Evolutionary conservation across 1,284 basidiomycete species (phyloP).

Genomic region (Malassezia brasiliensis): DNA sequence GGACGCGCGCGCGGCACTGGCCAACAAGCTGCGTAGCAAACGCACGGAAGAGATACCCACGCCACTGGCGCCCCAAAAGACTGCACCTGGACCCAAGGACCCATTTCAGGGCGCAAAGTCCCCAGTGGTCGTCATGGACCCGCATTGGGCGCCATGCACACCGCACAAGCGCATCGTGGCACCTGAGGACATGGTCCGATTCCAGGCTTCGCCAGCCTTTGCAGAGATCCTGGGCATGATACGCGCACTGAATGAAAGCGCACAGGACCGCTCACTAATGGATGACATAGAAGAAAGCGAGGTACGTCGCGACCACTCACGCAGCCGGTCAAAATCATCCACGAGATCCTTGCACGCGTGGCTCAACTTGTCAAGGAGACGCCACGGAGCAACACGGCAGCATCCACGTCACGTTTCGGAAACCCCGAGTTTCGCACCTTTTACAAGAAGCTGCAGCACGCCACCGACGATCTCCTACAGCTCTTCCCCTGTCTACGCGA

Average conservation of each 20-base stretch:
- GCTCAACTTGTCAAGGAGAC: slow-evolving; percentile 54
- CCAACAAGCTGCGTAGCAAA: slow-evolving; percentile 7
- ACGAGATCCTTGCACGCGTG: slow-evolving; percentile 27
- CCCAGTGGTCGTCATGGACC: not conserved
- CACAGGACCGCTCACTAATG: slow-evolving; percentile 64
- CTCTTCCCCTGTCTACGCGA: slow-evolving; percentile 46
- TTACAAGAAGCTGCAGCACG: slow-evolving; percentile 69
- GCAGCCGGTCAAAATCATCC: slow-evolving; percentile 54
- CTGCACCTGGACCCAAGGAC: slow-evolving; percentile 1
- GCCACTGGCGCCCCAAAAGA: not conserved
- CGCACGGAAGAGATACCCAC: not conserved
- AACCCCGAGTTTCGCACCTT: slow-evolving; percentile 92
- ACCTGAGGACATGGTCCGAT: slow-evolving; percentile 68
- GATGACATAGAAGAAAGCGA: slow-evolving; percentile 49
- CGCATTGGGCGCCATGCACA: slow-evolving; percentile 50
- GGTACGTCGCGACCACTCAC: slow-evolving; percentile 11
- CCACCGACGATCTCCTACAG: slow-evolving; percentile 47
- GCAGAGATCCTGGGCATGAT: slow-evolving; percentile 64
- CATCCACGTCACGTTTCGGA: slow-evolving; percentile 83
- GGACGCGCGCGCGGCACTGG: not conserved
- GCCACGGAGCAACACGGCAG: slow-evolving; percentile 66
- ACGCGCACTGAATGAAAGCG: slow-evolving; percentile 64
- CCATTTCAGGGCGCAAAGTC: slow-evolving; percentile 7
- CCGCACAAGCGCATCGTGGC: slow-evolving; percentile 68
- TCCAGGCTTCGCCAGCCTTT: slow-evolving; percentile 67